phyloP scores from a whole-genome alignment of 1,139 yeast species.

The Nadsonia starkeyi-henricii region DNA sequence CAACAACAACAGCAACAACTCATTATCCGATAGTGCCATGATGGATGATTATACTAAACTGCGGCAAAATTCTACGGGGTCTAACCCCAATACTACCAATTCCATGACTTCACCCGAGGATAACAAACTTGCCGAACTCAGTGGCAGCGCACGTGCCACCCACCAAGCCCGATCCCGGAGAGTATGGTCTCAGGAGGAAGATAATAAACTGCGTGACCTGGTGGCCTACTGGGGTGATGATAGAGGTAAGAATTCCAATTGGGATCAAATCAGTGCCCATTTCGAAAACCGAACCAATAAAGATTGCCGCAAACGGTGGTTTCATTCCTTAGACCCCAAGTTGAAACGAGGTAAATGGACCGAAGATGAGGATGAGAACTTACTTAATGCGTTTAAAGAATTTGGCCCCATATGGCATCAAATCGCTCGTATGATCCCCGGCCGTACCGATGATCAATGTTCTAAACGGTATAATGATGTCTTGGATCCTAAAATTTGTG shows the following conservation, averaged over 20 bases:
- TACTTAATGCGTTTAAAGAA: constrained; percentile 48
- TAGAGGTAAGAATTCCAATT: constrained; percentile 57
- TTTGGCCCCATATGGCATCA: constrained; percentile 81
- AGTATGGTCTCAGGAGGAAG: constrained; percentile 76
- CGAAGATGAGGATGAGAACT: constrained; percentile 56
- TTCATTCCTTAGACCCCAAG: constrained; percentile 68
- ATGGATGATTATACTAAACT: too few species aligned
- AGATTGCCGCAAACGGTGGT: constrained; percentile 90
- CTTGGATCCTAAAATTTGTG: constrained; percentile 66
- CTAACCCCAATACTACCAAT: too few species aligned
- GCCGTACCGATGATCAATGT: constrained; percentile 91
- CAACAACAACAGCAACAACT: too few species aligned
- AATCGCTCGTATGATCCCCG: constrained; percentile 60
- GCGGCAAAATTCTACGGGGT: too few species aligned
- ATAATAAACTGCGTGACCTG: constrained; percentile 49
- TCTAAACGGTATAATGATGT: constrained; percentile 86
- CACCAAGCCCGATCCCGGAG: constrained; percentile 21
- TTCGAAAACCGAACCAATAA: constrained; percentile 68
- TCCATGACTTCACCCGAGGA: constrained; percentile 1
- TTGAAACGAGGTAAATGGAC: constrained; percentile 85
- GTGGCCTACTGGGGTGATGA: constrained; percentile 78
- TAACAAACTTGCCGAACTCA: background rate
- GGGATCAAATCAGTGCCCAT: constrained; percentile 61
- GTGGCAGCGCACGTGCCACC: background rate
- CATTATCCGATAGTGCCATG: too few species aligned